Conservation (phyloP, 192 early-diverging fungal genomes). For the Backusella psychrophila region DNA sequence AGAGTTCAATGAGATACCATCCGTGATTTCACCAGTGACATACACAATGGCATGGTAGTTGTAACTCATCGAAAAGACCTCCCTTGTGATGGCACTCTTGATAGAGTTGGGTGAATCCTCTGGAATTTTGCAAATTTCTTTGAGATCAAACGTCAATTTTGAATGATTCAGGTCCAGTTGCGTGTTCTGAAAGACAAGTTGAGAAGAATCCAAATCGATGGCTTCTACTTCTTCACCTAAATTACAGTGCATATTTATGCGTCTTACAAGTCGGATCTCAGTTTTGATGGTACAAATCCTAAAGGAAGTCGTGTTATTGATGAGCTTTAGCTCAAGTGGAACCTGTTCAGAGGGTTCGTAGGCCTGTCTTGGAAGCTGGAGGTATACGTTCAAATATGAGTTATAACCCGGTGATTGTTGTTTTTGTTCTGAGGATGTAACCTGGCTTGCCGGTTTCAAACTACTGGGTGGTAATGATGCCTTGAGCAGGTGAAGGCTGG, state of each 20-base stretch:
- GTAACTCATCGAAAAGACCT: neutral
- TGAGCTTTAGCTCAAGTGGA: neutral
- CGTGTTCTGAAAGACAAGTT: neutral
- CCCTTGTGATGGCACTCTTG: neutral
- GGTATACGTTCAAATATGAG: neutral
- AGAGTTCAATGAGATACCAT: neutral
- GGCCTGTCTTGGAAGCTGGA: neutral
- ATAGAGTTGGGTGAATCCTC: neutral
- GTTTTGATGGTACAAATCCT: neutral
- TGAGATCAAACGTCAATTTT: constrained; percentile 6
- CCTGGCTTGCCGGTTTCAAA: neutral
- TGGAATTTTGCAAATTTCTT: neutral
- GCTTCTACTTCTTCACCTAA: constrained; percentile 2
- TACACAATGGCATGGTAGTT: neutral
- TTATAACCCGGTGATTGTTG: neutral
- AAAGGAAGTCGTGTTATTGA: neutral
- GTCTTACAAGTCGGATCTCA: neutral
- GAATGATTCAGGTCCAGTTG: neutral
- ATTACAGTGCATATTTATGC: neutral
- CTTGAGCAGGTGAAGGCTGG: neutral
- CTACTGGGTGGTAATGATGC: neutral
- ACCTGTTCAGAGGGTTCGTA: neutral
- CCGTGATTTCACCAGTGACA: neutral
- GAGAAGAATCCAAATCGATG: neutral
- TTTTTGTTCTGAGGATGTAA: neutral